phyloP scores from a whole-genome alignment of 2,329 filamentous ascomycete species.

The Fusarium siculi region DNA sequence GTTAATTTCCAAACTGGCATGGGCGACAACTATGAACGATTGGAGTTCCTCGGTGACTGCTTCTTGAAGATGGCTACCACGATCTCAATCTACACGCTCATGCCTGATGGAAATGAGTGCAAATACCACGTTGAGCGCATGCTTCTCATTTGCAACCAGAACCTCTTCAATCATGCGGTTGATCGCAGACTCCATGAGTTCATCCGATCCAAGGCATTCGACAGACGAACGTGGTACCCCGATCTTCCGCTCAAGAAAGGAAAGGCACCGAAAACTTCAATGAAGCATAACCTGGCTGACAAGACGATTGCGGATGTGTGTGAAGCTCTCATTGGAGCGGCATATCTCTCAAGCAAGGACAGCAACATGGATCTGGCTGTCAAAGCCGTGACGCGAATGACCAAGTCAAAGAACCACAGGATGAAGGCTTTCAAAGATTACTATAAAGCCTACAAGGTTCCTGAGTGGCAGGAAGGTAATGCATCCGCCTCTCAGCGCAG shows the following conservation, averaged over 20 bases:
- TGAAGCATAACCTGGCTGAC: conserved; percentile 77
- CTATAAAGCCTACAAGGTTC: conserved; percentile 72
- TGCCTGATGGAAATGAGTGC: conserved; percentile 83
- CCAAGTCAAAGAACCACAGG: conserved; percentile 74
- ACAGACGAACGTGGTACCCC: conserved; percentile 89
- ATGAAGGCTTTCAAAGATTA: conserved; percentile 81
- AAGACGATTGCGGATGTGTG: conserved; percentile 96
- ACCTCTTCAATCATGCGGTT: conserved; percentile 81
- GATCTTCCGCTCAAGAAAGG: conserved; percentile 78
- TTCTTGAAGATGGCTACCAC: conserved; percentile 97
- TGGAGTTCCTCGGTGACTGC: conserved; percentile 93
- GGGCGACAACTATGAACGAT: conserved; percentile 93
- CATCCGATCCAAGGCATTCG: conserved; percentile 85
- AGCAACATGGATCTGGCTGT: conserved; percentile 67
- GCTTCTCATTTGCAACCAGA: conserved; percentile 90
- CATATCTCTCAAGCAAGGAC: conserved; percentile 65
- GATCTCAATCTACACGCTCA: conserved; percentile 82
- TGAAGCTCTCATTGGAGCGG: conserved; percentile 92
- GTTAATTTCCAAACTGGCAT: conserved; percentile 84
- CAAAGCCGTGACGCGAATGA: conserved; percentile 74
- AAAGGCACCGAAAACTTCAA: conserved; percentile 62
- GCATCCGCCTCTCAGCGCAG: conserved; percentile 75
- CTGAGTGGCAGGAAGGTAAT: conserved; percentile 73
- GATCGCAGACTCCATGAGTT: conserved; percentile 75
- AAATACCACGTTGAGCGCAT: conserved; percentile 92